Conservation (phyloP, 495 filamentous ascomycete species). For the Bombardia bombarda region DNA sequence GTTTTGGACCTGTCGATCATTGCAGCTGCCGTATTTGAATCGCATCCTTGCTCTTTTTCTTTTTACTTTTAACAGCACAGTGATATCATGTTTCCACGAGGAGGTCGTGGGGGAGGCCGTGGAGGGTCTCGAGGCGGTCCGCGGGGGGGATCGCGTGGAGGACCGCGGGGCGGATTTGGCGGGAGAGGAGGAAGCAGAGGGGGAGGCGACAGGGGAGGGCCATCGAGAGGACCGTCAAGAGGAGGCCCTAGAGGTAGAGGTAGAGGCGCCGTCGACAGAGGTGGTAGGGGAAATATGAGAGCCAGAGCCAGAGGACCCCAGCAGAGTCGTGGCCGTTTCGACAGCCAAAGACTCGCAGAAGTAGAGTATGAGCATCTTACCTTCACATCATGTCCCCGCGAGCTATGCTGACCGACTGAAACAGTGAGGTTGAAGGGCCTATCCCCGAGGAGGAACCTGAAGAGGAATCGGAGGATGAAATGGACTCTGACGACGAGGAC, state of each 20-base stretch:
- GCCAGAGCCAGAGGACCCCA: slow-evolving; percentile 5
- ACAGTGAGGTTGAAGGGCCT: slow-evolving; percentile 8
- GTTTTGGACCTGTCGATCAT: too few relatives aligned
- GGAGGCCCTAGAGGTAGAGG: slow-evolving; percentile 15
- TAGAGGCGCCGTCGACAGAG: slow-evolving; percentile 16
- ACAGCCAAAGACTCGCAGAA: slow-evolving; percentile 27
- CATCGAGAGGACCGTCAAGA: slow-evolving; percentile 3
- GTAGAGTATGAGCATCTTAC: slow-evolving; percentile 26
- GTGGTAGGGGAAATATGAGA: slow-evolving; percentile 25
- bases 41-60: too few relatives aligned
- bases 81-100: slow-evolving; percentile 7
- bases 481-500: slow-evolving; percentile 28
- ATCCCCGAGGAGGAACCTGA: slow-evolving; percentile 26
- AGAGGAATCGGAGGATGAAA: slow-evolving; percentile 37
- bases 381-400: too few relatives aligned
- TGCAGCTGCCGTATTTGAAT: too few relatives aligned
- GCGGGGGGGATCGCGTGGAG: slow-evolving; percentile 4
- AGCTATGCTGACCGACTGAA: slow-evolving; percentile 3
- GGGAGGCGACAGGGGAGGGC: slow-evolving; percentile 13
- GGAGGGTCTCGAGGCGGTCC: slow-evolving; percentile 18
- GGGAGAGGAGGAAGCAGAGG: slow-evolving; percentile 17
- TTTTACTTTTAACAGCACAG: too few relatives aligned
- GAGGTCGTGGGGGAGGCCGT: slow-evolving; percentile 16
- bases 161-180: slow-evolving; percentile 20
- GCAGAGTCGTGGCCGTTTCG: slow-evolving; percentile 21